phyloP scores from a whole-genome alignment of 83 land plant genomes.

The Diphasiastrum complanatum region DNA sequence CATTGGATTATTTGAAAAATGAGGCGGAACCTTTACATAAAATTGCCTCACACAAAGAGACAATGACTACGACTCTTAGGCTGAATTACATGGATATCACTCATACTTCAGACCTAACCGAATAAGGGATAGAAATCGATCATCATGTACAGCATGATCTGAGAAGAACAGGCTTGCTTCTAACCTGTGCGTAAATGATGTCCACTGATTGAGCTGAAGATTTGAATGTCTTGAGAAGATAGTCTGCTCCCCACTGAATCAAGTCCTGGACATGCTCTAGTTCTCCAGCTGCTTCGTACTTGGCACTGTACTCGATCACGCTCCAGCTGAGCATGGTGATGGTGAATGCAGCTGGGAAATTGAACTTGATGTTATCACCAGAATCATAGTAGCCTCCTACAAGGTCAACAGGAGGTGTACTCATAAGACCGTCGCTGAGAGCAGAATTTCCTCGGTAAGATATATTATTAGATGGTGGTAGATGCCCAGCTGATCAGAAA shows the following conservation, averaged over 20 bases:
- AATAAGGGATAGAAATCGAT: too few species aligned
- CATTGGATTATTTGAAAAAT: too few species aligned
- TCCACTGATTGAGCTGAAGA: constrained; percentile 53
- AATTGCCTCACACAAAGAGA: too few species aligned
- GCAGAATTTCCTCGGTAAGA: constrained; percentile 79
- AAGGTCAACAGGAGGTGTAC: constrained; percentile 32
- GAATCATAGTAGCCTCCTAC: constrained; percentile 91
- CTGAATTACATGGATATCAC: neutral
- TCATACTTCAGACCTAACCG: too few species aligned
- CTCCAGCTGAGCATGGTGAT: constrained; percentile 89
- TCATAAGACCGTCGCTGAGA: constrained; percentile 45
- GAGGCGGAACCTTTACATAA: too few species aligned
- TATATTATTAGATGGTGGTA: constrained; percentile 61
- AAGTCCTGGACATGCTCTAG: constrained; percentile 59
- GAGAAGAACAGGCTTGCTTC: too few species aligned
- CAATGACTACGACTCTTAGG: too few species aligned
- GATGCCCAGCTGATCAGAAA: constrained; percentile 55
- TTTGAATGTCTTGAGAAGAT: constrained; percentile 77
- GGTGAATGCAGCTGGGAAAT: constrained; percentile 71
- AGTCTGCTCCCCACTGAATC: constrained; percentile 93
- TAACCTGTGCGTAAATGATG: constrained; percentile 61
- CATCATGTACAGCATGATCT: neutral
- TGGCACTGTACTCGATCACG: constrained; percentile 73
- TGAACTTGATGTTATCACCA: constrained; percentile 83
- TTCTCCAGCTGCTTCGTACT: constrained; percentile 61